Conservation (phyloP, 73 alveolate genomes). For the Paramecium biaurelia region DNA sequence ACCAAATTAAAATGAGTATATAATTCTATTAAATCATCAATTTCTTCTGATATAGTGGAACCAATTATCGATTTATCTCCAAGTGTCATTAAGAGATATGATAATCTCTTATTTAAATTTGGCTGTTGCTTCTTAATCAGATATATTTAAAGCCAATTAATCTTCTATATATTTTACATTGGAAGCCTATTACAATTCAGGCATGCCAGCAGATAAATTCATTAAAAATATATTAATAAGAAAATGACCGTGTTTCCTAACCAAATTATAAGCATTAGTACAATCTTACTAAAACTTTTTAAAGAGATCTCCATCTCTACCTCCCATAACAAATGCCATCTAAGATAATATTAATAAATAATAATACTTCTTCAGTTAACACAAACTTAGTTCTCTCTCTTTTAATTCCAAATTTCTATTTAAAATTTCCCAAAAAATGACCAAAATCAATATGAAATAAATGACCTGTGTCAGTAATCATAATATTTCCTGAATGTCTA, state of each 20-base stretch:
- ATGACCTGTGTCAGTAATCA: constrained; percentile 91
- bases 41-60: constrained; percentile 62
- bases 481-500: constrained; percentile 96
- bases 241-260: constrained; percentile 83
- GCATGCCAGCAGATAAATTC: constrained; percentile 93
- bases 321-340: constrained; percentile 92
- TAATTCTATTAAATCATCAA: not conserved
- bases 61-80: constrained; percentile 75
- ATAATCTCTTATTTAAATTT: constrained; percentile 76
- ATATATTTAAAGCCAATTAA: constrained; percentile 51
- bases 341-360: constrained; percentile 69
- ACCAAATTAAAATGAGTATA: not conserved
- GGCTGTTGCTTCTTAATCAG: constrained; percentile 79
- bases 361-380: constrained; percentile 71
- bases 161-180: constrained; percentile 74
- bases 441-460: constrained; percentile 99
- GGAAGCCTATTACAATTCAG: constrained; percentile 83
- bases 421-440: constrained; percentile 95
- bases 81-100: constrained; percentile 62
- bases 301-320: constrained; percentile 76
- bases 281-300: constrained; percentile 79
- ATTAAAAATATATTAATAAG: constrained; percentile 85
- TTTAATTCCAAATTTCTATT: constrained; percentile 88
- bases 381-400: constrained; percentile 84
- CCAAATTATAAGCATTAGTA: constrained; percentile 79